Conservation (phyloP, 2,329 filamentous ascomycete species). For the Pleoardoris graminearum region DNA sequence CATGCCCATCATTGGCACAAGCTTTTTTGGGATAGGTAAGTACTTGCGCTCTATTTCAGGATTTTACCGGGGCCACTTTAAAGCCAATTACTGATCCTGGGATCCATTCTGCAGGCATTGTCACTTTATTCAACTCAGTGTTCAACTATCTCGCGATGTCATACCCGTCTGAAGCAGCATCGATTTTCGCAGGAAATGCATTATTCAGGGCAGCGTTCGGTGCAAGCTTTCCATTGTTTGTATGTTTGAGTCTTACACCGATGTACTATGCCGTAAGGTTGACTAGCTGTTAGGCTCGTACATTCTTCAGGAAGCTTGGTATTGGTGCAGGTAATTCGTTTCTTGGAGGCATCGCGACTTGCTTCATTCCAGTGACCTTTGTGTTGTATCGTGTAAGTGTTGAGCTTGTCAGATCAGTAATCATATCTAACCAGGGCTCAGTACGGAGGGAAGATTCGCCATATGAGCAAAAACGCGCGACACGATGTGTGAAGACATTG, state of each 20-base stretch:
- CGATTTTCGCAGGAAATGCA: constrained; percentile 46
- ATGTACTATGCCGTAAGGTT: background rate
- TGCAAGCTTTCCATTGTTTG: constrained; percentile 45
- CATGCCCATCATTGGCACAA: constrained; percentile 37
- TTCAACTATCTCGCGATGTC: constrained; percentile 48
- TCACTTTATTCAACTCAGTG: constrained; percentile 51
- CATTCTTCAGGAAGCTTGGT: constrained; percentile 12
- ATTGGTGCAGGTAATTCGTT: constrained; percentile 17
- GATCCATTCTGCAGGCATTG: background rate
- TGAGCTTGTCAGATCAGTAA: background rate
- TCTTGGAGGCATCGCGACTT: constrained; percentile 14
- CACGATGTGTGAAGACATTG: constrained; percentile 2
- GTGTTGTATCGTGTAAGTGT: constrained; percentile 15
- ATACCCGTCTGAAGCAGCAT: constrained; percentile 44
- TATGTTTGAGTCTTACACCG: constrained; percentile 16
- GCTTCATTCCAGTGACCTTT: constrained; percentile 13
- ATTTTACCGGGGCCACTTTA: too few relatives aligned
- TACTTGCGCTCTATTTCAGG: background rate
- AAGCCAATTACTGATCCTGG: background rate
- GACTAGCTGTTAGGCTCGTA: constrained; percentile 5
- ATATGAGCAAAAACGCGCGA: constrained; percentile 15
- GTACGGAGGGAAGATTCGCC: constrained; percentile 16
- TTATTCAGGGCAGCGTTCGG: constrained; percentile 44
- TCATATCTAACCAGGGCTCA: background rate
- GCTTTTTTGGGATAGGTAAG: constrained; percentile 34